Conservation (phyloP, 2,329 filamentous ascomycete genomes). For the Venturia oleaginea region DNA sequence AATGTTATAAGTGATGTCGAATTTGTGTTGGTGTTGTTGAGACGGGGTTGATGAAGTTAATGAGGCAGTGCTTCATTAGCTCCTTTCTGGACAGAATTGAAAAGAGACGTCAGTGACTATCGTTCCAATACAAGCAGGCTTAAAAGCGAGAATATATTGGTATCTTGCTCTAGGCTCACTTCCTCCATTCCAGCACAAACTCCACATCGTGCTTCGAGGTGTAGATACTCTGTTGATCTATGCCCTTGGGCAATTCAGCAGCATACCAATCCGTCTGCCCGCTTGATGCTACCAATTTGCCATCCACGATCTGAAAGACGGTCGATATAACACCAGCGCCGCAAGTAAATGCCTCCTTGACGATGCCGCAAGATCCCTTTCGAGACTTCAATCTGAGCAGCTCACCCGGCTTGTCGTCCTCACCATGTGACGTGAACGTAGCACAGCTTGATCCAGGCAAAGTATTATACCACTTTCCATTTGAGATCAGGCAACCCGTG, state of each 20-base stretch:
- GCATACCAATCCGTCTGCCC: slow-evolving; percentile 36
- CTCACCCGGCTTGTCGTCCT: slow-evolving; percentile 16
- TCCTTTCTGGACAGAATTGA: too few species aligned
- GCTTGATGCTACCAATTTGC: slow-evolving; percentile 27
- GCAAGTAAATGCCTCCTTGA: slow-evolving; percentile 45
- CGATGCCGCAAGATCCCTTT: slow-evolving; percentile 51
- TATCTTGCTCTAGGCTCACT: too few species aligned
- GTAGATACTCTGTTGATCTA: too few species aligned
- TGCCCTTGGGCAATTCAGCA: slow-evolving; percentile 33
- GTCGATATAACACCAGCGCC: slow-evolving; percentile 37
- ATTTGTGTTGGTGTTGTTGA: too few species aligned
- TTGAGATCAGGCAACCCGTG: slow-evolving; percentile 57
- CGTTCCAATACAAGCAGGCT: too few species aligned
- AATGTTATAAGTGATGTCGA: too few species aligned
- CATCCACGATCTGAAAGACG: slow-evolving; percentile 31
- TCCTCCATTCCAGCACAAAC: too few species aligned
- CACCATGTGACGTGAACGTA: slow-evolving; percentile 47
- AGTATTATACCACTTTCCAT: slow-evolving; percentile 57
- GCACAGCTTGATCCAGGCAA: slow-evolving; percentile 50
- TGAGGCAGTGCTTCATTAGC: too few species aligned
- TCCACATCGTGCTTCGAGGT: too few species aligned
- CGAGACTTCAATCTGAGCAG: slow-evolving; percentile 50
- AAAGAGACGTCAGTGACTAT: too few species aligned
- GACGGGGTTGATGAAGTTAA: too few species aligned
- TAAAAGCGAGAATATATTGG: too few species aligned